Base-by-base conservation (phyloP, 805 yeast species). In the Saitoella complicata region DNA sequence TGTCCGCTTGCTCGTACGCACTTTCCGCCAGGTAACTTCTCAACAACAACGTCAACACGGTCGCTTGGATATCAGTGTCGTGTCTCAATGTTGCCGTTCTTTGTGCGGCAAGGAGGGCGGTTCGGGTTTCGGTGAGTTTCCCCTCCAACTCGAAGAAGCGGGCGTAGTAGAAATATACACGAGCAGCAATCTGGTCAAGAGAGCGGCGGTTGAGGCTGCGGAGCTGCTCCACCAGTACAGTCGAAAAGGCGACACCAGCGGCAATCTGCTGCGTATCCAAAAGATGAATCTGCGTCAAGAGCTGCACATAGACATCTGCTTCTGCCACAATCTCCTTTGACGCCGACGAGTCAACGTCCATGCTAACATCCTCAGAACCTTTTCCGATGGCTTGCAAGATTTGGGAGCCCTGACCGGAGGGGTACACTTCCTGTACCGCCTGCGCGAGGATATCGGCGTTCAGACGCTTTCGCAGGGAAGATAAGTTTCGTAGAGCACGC, bases 21-120 rank as follows among this genome's bases (percentile, higher is more conserved):
- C 88, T 87, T 11, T 77, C 66, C 42, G 76, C 63, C 51, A 87
- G 66, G 58, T 81, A 87, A 58, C 77, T 77, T 63, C 97, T 79
- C 58, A 91, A 68, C 50, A 88, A 70, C 51, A 86, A 68, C n/a
- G 94, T 85, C 45, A 85, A 80, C 45, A 87, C 68, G 51, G 84
- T 76, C 5, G 95, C 95, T 47, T 81, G 81, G 0, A 95, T 85
- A 63, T 91, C 98, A 46, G 73, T 72, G 60, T 91, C 96, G 58
- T 88, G 95, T 55, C 95, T 79, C 52, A 91, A 71, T 12, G 94
- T 77, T 3, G 96, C 86, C 4, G 91, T 80, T 64, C 95, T 77
- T 55, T 91, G 69, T 7, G 81, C 84, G 21, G 70, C 64, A 60
- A 85, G 73, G 59, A 88, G 40, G 6, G 36, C 42, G n/a, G 43